These are phyloP conservation scores for Dalbergia cultrata DNA, from an alignment of 306 rosid genomes.

Conservation along the genomic window DNA sequence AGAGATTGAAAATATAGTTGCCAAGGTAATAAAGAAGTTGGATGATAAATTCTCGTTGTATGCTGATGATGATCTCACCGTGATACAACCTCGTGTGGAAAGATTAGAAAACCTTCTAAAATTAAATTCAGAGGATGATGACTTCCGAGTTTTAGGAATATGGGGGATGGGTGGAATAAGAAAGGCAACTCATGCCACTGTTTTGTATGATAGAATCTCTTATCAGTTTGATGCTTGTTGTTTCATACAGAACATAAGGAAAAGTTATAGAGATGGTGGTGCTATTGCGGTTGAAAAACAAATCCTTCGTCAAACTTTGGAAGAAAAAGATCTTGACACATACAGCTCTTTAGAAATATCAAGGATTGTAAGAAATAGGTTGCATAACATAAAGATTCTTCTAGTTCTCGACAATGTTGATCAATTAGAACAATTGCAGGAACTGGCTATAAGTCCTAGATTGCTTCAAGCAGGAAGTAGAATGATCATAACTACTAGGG, in stretches of 20 bases:
- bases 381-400: background rate
- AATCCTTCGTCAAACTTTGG: background rate
- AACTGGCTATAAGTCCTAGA: background rate
- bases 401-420: constrained; percentile 19
- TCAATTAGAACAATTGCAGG: background rate
- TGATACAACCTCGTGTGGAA: background rate
- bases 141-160: background rate
- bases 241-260: background rate
- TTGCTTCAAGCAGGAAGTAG: background rate
- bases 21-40: background rate
- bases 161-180: background rate
- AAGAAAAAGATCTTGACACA: background rate
- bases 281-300: background rate
- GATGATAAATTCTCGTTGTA: background rate
- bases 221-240: background rate
- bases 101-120: background rate
- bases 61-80: background rate
- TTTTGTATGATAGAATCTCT: background rate
- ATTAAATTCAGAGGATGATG: background rate
- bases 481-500: background rate
- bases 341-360: background rate
- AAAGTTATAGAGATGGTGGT: background rate
- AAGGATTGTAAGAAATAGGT: background rate
- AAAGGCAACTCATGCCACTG: background rate
- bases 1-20: background rate